These are phyloP conservation scores for Phytophthora sp. DNA, from an alignment of 352 stramenopile genomes.

Conservation along the genomic window DNA sequence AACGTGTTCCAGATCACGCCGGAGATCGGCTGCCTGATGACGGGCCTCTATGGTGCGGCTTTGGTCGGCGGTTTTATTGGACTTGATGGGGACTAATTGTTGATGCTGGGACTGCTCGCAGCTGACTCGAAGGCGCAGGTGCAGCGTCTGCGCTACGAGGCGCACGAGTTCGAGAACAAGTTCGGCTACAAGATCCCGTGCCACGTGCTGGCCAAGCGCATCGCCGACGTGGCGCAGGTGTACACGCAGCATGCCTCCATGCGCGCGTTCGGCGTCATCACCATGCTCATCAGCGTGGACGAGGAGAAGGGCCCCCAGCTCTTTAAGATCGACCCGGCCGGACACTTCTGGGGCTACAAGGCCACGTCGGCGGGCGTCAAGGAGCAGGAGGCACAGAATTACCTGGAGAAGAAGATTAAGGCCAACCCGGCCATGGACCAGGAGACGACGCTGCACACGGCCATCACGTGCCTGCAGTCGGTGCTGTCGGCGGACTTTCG, in stretches of 20 bases:
- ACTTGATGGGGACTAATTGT: no score
- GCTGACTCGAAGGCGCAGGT: constrained; percentile 94
- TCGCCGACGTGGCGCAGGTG: constrained; percentile 97
- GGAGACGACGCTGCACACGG: constrained; percentile 95
- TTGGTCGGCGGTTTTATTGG: no score
- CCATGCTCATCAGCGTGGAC: constrained; percentile 97
- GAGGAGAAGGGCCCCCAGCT: constrained; percentile 98
- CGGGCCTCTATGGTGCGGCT: constrained; percentile 84
- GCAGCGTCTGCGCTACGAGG: constrained; percentile 96
- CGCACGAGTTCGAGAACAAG: constrained; percentile 97
- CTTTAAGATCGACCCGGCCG: constrained; percentile 98
- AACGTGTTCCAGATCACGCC: constrained; percentile 97
- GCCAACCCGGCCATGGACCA: constrained; percentile 89
- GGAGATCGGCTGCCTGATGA: constrained; percentile 96
- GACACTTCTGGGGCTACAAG: constrained; percentile 97
- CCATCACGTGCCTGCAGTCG: constrained; percentile 98
- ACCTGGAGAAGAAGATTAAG: constrained; percentile 98
- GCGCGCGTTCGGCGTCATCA: constrained; percentile 95
- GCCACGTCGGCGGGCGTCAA: constrained; percentile 95
- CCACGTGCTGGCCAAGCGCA: constrained; percentile 95
- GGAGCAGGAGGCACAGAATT: constrained; percentile 99
- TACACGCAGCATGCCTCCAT: constrained; percentile 96
- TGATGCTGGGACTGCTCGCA: constrained; percentile 20
- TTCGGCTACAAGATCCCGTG: constrained; percentile 96
- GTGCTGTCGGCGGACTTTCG: constrained; percentile 98